Evolutionary conservation across 2,329 filamentous ascomycete genomes (phyloP).

Genomic region (Endocalyx cinctus): DNA sequence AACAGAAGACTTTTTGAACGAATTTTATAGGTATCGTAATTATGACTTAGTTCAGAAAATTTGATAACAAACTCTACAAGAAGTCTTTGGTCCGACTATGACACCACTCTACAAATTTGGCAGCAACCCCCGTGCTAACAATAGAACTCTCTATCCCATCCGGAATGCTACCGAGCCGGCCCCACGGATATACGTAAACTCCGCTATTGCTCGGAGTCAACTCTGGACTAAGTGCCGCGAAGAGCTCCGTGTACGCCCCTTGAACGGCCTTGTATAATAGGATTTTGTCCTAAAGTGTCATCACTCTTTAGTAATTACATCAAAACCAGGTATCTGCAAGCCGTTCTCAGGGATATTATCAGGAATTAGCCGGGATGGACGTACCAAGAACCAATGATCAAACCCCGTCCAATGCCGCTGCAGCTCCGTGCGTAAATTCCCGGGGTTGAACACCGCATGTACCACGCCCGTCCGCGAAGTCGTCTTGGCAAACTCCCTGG

Average conservation of each 20-base stretch:
- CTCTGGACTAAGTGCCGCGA: neutral
- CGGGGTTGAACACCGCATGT: constrained; percentile 17
- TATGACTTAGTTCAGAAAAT: no score
- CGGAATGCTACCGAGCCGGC: neutral
- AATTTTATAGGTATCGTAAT: no score
- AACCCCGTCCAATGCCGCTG: constrained; percentile 10
- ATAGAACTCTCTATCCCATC: neutral
- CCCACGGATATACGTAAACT: neutral
- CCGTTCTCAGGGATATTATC: no score
- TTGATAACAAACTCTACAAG: neutral
- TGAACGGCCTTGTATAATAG: neutral
- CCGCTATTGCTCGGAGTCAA: neutral
- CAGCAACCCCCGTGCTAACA: neutral
- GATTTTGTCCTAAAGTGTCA: neutral
- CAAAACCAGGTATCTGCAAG: no score
- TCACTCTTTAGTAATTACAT: neutral
- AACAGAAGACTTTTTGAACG: no score
- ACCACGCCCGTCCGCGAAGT: constrained; percentile 14
- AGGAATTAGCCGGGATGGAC: no score
- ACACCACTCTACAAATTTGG: neutral
- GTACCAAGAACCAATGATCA: constrained; percentile 2
- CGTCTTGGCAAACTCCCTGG: constrained; percentile 11
- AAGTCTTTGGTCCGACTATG: neutral
- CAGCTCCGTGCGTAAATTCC: constrained; percentile 16
- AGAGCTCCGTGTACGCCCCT: neutral